Evolutionary conservation across 768 basidiomycete species (phyloP).

Genomic region (Cytidiella melzeri): DNA sequence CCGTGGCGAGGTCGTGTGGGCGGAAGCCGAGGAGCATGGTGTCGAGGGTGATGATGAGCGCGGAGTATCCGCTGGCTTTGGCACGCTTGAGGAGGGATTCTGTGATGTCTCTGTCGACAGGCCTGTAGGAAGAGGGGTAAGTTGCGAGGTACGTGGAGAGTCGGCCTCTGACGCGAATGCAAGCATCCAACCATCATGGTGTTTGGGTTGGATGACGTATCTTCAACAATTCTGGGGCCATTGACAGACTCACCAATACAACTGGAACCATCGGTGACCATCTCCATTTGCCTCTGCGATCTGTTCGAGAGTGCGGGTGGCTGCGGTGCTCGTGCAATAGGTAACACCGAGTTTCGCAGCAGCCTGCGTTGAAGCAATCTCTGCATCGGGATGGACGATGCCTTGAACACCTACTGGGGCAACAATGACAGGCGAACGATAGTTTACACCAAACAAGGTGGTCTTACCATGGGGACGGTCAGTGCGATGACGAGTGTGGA

Average conservation of each 20-base stretch:
- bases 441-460: conserved; percentile 62
- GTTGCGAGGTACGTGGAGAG: too few relatives aligned
- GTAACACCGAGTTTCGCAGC: conserved; percentile 57
- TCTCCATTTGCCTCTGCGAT: conserved; percentile 67
- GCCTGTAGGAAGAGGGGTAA: too few relatives aligned
- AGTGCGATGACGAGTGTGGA: neutral
- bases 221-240: too few relatives aligned
- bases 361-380: conserved; percentile 63
- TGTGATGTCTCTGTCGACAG: conserved; percentile 50
- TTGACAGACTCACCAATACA: conserved; percentile 57
- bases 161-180: too few relatives aligned
- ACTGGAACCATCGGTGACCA: conserved; percentile 71
- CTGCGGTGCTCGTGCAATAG: conserved; percentile 72
- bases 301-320: conserved; percentile 66
- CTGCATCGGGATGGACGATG: conserved; percentile 64
- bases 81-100: conserved; percentile 62
- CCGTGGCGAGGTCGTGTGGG: conserved; percentile 61
- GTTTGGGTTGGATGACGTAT: too few relatives aligned
- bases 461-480: conserved; percentile 34
- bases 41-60: conserved; percentile 77
- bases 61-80: conserved; percentile 58
- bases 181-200: too few relatives aligned
- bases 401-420: conserved; percentile 79
- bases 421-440: conserved; percentile 56
- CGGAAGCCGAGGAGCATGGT: conserved; percentile 73